Conservation (phyloP, 2,329 filamentous ascomycete genomes). For the Aspergillus tanneri region DNA sequence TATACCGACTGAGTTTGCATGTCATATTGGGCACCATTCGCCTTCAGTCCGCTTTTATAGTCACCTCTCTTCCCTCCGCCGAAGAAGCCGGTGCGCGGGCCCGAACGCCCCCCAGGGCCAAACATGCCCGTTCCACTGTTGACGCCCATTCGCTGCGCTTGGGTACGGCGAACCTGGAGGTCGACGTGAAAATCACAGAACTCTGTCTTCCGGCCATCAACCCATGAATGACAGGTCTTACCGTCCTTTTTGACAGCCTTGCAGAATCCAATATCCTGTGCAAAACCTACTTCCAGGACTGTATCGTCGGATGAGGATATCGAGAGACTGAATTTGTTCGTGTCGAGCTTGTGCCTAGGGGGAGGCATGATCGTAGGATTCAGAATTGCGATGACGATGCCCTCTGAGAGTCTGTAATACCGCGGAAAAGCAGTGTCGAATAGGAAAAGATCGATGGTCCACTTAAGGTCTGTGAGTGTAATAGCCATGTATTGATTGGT, state of each 20-base stretch:
- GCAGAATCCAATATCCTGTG: slow-evolving; percentile 85
- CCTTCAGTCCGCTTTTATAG: slow-evolving; percentile 30
- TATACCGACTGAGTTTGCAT: slow-evolving; percentile 44
- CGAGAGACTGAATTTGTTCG: slow-evolving; percentile 80
- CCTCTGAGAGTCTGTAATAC: slow-evolving; percentile 90
- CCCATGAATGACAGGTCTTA: slow-evolving; percentile 74
- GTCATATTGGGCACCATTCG: slow-evolving; percentile 42
- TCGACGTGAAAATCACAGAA: slow-evolving; percentile 94
- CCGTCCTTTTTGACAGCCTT: slow-evolving; percentile 83
- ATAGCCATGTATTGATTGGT: slow-evolving; percentile 89
- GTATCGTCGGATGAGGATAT: slow-evolving; percentile 84
- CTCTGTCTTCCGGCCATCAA: slow-evolving; percentile 83
- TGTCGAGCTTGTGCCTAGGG: slow-evolving; percentile 69
- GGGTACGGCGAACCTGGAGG: slow-evolving; percentile 70
- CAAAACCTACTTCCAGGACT: slow-evolving; percentile 81
- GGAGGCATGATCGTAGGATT: slow-evolving; percentile 92
- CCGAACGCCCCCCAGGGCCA: slow-evolving; percentile 37
- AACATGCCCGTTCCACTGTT: slow-evolving; percentile 64
- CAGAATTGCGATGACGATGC: slow-evolving; percentile 87
- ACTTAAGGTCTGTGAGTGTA: slow-evolving; percentile 81
- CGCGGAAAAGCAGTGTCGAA: slow-evolving; percentile 87
- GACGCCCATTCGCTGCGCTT: slow-evolving; percentile 71
- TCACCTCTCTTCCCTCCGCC: slow-evolving; percentile 24
- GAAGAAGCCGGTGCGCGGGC: slow-evolving; percentile 46
- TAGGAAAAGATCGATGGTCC: slow-evolving; percentile 86